Conservation (phyloP, 2,329 filamentous ascomycete genomes). For the Colletotrichum sp. region DNA sequence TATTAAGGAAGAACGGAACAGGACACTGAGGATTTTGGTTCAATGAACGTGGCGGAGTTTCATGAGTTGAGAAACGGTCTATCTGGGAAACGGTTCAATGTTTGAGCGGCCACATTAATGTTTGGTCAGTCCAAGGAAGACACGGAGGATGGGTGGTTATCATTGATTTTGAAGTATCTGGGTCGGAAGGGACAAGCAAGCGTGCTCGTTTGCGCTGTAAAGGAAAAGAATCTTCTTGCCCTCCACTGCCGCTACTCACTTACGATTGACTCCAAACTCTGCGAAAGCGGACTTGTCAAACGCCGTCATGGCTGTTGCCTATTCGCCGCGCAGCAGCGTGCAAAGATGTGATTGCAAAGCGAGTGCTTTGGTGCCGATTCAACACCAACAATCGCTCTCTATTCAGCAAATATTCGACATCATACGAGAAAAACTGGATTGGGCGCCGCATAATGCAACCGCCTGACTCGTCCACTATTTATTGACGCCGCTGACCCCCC, state of each 20-base stretch:
- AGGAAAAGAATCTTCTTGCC: neutral
- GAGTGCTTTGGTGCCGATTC: neutral
- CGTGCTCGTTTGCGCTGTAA: neutral
- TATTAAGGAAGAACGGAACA: neutral
- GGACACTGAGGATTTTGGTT: neutral
- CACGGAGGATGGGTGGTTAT: neutral
- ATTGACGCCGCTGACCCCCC: neutral
- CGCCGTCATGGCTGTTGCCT: neutral
- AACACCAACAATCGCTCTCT: neutral
- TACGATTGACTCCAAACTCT: neutral
- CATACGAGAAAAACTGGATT: slow-evolving; percentile 1
- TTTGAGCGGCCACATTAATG: neutral
- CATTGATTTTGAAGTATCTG: neutral
- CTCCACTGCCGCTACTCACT: neutral
- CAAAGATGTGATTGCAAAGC: neutral
- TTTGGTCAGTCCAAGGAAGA: neutral
- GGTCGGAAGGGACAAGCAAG: neutral
- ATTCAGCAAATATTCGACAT: neutral
- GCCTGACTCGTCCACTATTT: neutral
- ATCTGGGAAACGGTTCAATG: neutral
- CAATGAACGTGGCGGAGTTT: neutral
- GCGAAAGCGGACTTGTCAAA: neutral
- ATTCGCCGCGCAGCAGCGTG: neutral
- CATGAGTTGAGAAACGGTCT: neutral
- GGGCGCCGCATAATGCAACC: neutral